Evolutionary conservation across 257 asterid species (phyloP).

Genomic region (Asclepias syriaca): DNA sequence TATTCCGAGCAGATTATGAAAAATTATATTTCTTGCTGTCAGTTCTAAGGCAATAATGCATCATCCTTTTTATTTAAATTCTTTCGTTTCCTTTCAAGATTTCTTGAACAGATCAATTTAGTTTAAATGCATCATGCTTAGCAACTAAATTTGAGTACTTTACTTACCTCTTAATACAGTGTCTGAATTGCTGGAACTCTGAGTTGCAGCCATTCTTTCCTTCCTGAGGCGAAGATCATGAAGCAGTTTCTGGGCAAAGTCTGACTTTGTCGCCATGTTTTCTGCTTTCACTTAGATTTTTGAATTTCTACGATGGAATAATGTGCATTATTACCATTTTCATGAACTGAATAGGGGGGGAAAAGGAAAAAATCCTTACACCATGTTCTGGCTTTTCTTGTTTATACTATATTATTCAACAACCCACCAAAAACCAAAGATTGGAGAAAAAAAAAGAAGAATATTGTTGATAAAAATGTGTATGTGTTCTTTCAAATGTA

Average conservation of each 20-base stretch:
- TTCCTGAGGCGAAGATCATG: conserved; percentile 67
- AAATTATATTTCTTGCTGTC: neutral
- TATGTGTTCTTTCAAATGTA: conserved; percentile 21
- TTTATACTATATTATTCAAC: conserved; percentile 4
- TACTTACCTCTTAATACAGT: conserved; percentile 51
- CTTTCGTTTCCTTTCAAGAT: neutral
- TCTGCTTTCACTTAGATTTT: neutral
- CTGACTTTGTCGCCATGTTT: conserved; percentile 56
- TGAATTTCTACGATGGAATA: neutral
- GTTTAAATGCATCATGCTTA: neutral
- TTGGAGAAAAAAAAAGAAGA: neutral
- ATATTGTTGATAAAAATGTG: neutral
- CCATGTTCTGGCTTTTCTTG: conserved; percentile 22
- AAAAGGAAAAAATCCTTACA: conserved; percentile 22
- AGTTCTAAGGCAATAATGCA: neutral
- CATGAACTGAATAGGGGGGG: conserved; percentile 14
- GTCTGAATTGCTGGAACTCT: conserved; percentile 36
- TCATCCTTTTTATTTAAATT: neutral
- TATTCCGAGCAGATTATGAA: conserved; percentile 25
- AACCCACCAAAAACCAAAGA: too few species aligned
- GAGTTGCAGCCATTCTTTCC: conserved; percentile 56
- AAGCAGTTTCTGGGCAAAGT: conserved; percentile 87
- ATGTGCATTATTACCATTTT: neutral
- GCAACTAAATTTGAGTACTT: neutral
- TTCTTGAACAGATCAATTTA: neutral